Evolutionary conservation across 73 alveolate species (phyloP).

Genomic region (Stentor coeruleus): DNA sequence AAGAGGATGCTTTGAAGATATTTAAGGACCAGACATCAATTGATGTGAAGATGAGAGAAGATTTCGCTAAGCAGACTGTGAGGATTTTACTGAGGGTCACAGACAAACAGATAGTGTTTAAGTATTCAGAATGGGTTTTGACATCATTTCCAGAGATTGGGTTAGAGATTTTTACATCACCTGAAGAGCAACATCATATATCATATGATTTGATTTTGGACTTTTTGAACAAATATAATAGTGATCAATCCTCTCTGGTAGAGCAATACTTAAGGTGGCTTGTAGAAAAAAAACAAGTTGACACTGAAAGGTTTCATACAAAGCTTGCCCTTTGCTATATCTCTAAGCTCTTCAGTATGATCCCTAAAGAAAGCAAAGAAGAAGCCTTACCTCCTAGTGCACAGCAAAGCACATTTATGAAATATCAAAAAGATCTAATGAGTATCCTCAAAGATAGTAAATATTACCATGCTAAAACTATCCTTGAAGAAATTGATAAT

Average conservation of each 20-base stretch:
- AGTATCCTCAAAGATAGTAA: neutral
- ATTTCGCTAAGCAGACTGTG: slow-evolving; percentile 15
- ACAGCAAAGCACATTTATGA: neutral
- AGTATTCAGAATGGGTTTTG: slow-evolving; percentile 18
- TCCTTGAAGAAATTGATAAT: slow-evolving; percentile 8
- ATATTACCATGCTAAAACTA: neutral
- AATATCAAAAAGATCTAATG: slow-evolving; percentile 10
- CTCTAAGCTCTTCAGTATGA: neutral
- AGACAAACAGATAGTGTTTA: neutral
- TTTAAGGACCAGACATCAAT: neutral
- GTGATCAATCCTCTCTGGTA: neutral
- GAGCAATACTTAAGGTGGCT: slow-evolving; percentile 17
- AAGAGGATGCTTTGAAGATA: slow-evolving; percentile 24
- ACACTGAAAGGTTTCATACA: slow-evolving; percentile 21
- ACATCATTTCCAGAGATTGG: slow-evolving; percentile 17
- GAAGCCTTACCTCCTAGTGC: slow-evolving; percentile 10
- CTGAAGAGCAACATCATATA: neutral
- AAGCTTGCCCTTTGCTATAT: slow-evolving; percentile 18
- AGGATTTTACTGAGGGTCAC: neutral
- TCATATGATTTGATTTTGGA: slow-evolving; percentile 8
- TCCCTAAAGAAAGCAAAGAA: slow-evolving; percentile 5
- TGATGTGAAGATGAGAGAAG: neutral
- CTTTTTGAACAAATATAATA: neutral
- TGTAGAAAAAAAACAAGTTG: slow-evolving; percentile 5
- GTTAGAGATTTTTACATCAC: slow-evolving; percentile 15